phyloP scores from a whole-genome alignment of 768 basidiomycete species.

The Brasilioporus rufonigricans region DNA sequence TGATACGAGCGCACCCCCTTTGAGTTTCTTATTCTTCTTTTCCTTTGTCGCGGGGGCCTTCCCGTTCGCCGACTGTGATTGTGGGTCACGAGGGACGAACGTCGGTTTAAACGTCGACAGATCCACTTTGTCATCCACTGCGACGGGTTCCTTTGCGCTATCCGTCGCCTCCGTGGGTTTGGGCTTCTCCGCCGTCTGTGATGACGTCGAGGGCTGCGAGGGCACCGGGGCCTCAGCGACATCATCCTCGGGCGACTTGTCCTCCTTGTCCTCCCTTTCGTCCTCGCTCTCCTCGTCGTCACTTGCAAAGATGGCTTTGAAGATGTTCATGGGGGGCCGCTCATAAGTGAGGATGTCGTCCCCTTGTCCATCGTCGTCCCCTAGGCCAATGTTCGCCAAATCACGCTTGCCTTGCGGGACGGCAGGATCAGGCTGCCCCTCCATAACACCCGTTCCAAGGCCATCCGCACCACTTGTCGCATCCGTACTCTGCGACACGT shows the following conservation, averaged over 20 bases:
- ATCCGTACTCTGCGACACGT: slow-evolving; percentile 7
- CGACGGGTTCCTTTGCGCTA: neutral
- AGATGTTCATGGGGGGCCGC: slow-evolving; percentile 86
- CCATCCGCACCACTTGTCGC: neutral
- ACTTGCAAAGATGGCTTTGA: slow-evolving; percentile 97
- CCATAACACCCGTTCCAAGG: neutral
- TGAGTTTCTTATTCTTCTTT: slow-evolving; percentile 47
- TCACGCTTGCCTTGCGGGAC: slow-evolving; percentile 43
- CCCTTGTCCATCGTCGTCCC: slow-evolving; percentile 90
- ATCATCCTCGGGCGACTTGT: slow-evolving; percentile 4
- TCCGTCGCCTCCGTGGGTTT: neutral
- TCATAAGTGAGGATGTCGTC: slow-evolving; percentile 85
- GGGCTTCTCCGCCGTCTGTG: neutral
- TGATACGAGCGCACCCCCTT: slow-evolving; percentile 54
- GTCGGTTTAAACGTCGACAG: slow-evolving; percentile 82
- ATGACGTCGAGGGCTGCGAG: slow-evolving; percentile 11
- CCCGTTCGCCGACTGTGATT: slow-evolving; percentile 28
- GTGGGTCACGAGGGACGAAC: slow-evolving; percentile 58
- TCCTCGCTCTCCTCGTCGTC: slow-evolving; percentile 87
- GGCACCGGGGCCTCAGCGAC: slow-evolving; percentile 1
- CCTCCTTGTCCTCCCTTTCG: slow-evolving; percentile 41
- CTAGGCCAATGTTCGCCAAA: slow-evolving; percentile 81
- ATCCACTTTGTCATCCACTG: slow-evolving; percentile 40
- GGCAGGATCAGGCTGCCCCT: neutral
- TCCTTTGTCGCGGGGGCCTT: slow-evolving; percentile 46